Evolutionary conservation across 2,329 filamentous ascomycete species (phyloP), one percentile per base, ranked within the genome.

Genomic region (Huntiella savannae): DNA sequence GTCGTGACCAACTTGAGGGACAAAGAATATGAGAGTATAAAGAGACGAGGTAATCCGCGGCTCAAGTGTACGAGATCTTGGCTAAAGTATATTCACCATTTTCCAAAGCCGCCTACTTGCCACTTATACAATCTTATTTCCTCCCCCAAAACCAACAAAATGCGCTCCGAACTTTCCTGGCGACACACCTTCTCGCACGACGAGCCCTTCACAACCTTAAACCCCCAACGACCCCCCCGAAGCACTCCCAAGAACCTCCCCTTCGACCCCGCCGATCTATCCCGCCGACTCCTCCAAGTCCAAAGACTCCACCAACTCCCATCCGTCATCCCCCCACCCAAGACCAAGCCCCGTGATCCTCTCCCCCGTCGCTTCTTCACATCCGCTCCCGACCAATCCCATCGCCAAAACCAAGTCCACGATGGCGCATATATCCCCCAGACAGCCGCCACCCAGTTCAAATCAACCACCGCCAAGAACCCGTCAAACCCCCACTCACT

Each of bases 201-300:
- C 51, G 49, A 55, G 36, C 49, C 54, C 10, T 52, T 55, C 17
- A 53, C 54, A 1, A 55, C 60, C 3, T 33, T 32, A 33, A 33
- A 33, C 32, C 38, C 22, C 8, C 15, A 38, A 5, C 53, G 56
- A 28, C 56, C 60, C 1, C 57, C 77, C 39, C 71, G 77, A 50
- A 62, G 73, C 0, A 64, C 69, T 11, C 3, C 28, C 32, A 40
- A 40, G 13, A 41, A 45, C 8, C 53, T 57, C 32, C 57, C 61
- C 2, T 58, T 77, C 40, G 72, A 77, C 50, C 62, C 74, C 0
- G 64, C 69, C 22, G 73, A 78, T 47, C 58, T 78, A 22, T 63
- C 65, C 8, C 63, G 67, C 32, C 67, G 72, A 13, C 62, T 78
- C 17, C 62, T 63, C 42, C 52, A 64, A 8, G 67, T 77, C 13